Evolutionary conservation across 805 yeast species (phyloP), one percentile per base, ranked within the genome.

Genomic region (Diddensiella caesifluorescens): DNA sequence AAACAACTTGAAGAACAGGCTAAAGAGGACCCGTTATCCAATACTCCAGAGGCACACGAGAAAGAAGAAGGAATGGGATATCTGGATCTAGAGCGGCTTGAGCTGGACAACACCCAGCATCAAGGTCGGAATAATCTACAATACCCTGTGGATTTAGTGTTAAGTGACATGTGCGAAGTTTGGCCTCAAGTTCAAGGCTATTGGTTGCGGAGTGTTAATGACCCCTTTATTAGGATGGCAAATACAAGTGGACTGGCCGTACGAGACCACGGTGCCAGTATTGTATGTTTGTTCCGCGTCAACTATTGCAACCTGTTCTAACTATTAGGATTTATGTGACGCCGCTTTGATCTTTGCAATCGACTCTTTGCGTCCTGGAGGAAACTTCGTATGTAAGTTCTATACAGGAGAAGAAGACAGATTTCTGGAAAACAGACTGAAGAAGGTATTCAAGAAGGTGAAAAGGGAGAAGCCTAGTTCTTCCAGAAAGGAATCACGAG

Each of bases 151-250:
- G 89, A 83, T 64, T 64, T 82, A 18, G 75, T 83, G 37, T 55
- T 83, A 39, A 83, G 90, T 67, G 94, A 84, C 68, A 83, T 83
- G 94, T 83, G 82, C 71, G 90, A 71, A 59, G 82, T 67, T 42
- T 49, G 51, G 49, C 68, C 74, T 38, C 79, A 74, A 52, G 59
- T 60, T 22, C 55, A 65, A 19, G 77, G 77, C 4, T 75, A 64
- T 57, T 69, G 76, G 72, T 70, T 68, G 57, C 67, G 75, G 63
- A 75, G 83, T 71, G 77, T 85, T 80, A 81, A 80, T 79, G 74
- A 74, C 42, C 78, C 95, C 35, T 83, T 79, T 59, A 69, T 69
- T 65, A 90, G 96, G 97, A 83, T 90, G 84, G 84, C 87, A 36
- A 90, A 90, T 57, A 86, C 97, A 3, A 70, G 88, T 10, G 97